Evolutionary conservation across 2,329 filamentous ascomycete species (phyloP), one percentile per base, ranked within the genome.

Genomic region (Sarocladiaceae sp.): DNA sequence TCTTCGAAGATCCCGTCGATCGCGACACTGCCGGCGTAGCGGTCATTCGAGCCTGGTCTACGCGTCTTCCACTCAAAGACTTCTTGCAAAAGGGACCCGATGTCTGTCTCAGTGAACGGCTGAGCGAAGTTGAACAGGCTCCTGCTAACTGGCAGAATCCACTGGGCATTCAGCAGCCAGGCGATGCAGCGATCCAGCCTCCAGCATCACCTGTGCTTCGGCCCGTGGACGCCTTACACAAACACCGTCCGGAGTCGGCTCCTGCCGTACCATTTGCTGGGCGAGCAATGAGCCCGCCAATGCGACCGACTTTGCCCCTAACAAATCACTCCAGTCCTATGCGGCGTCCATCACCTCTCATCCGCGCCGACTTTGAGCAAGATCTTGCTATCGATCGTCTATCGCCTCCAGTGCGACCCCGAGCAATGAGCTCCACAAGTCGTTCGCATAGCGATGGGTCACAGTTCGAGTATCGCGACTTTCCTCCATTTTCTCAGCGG

Each of bases 71-170:
- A n/a, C 65, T 82, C 23, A 60, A 71, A 52, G 75, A 83, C 1
- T 86, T 83, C 44, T 59, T 85, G 1, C 63, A 66, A 3, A 78
- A 77, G 22, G 82, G 82, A 0, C 80, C 81, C 0, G 75, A 82
- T 7, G 65, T 64, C 17, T 84, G 80, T 55, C 60, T 85, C 4
- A 70, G 71, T 12, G 77, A 82, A 52, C 68, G 82, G 12, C 56
- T 85, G 15, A 75, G 66, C 25, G 69, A 71, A 52, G 64, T 66
- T n/a, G 47, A 36, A 11, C 25, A 37, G 12, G n/a, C 44, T 4
- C 44, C 44, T 4, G n/a, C 8, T 3, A 33, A 6, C 17, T 48
- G 44, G 44, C 7, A 25, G 4, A 50, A 50, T 26, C 20, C 33
- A 8, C 54, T 71, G 1, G 69, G 69, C 0, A 71, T 71, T 44